phyloP scores from a whole-genome alignment of 345 rosid genomes.

The Aurinia saxatilis region DNA sequence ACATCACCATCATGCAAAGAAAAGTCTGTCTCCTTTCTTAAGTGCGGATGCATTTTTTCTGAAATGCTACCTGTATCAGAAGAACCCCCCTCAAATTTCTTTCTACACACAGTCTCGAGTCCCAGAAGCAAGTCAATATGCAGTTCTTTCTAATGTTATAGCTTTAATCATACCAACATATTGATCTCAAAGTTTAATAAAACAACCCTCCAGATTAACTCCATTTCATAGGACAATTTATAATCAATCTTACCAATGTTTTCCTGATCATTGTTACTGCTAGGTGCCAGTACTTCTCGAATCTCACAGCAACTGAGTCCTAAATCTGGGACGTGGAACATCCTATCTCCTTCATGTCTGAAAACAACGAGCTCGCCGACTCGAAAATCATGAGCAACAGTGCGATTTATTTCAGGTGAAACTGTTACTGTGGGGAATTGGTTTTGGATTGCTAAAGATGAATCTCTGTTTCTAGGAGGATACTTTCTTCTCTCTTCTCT shows the following conservation, averaged over 20 bases:
- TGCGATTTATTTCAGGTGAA: background rate
- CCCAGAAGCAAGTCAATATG: background rate
- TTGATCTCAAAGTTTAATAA: background rate
- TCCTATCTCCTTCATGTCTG: background rate
- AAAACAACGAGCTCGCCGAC: background rate
- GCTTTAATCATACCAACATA: background rate
- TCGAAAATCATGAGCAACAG: background rate
- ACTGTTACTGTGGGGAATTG: background rate
- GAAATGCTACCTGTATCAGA: slow-evolving; percentile 6
- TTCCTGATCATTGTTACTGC: slow-evolving; percentile 4
- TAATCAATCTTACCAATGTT: slow-evolving; percentile 6
- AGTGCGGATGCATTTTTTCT: background rate
- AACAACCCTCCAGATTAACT: background rate
- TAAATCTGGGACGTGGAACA: slow-evolving; percentile 5
- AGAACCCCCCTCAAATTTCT: background rate
- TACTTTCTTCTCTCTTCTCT: background rate
- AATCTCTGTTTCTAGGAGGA: background rate
- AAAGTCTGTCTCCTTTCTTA: slow-evolving; percentile 8
- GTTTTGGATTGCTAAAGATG: slow-evolving; percentile 1
- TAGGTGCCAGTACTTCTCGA: background rate
- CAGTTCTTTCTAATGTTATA: background rate
- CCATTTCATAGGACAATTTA: background rate
- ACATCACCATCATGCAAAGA: background rate
- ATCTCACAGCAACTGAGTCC: background rate
- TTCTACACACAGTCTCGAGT: background rate